Conservation (phyloP, 2,329 filamentous ascomycete genomes). For the Ceratocystis lukuohia region DNA sequence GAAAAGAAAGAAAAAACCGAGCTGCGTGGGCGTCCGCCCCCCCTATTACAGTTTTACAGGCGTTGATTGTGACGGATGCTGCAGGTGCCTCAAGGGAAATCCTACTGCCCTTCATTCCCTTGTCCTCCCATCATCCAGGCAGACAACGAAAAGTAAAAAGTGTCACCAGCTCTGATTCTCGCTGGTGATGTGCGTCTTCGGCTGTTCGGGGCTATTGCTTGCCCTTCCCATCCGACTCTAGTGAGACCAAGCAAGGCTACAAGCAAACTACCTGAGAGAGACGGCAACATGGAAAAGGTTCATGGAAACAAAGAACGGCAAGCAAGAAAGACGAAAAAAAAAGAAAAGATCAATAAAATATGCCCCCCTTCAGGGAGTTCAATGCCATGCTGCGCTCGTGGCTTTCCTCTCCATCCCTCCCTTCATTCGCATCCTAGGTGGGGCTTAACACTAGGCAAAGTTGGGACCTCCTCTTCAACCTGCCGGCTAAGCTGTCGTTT, state of each 20-base stretch:
- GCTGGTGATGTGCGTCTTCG: background rate
- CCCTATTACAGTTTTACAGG: background rate
- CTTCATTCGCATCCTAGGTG: background rate
- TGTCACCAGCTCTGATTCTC: background rate
- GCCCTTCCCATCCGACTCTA: background rate
- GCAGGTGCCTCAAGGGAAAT: background rate
- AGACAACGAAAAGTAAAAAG: background rate
- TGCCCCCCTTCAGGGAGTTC: background rate
- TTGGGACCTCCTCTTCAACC: background rate
- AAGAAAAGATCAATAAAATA: background rate
- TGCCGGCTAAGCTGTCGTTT: background rate
- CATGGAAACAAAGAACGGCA: no score
- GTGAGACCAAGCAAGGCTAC: background rate
- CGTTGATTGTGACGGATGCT: background rate
- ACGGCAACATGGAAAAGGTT: no score
- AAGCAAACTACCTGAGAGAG: background rate
- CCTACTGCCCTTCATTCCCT: background rate
- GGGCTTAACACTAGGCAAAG: background rate
- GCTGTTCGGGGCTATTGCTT: background rate
- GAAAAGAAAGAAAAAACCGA: background rate
- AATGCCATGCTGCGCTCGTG: background rate
- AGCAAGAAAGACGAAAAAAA: background rate
- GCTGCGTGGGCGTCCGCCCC: background rate
- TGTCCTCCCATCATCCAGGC: no score
- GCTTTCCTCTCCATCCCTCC: background rate